Conservation (phyloP, 176 grass and related monocot genomes). For the Lolium rigidum region DNA sequence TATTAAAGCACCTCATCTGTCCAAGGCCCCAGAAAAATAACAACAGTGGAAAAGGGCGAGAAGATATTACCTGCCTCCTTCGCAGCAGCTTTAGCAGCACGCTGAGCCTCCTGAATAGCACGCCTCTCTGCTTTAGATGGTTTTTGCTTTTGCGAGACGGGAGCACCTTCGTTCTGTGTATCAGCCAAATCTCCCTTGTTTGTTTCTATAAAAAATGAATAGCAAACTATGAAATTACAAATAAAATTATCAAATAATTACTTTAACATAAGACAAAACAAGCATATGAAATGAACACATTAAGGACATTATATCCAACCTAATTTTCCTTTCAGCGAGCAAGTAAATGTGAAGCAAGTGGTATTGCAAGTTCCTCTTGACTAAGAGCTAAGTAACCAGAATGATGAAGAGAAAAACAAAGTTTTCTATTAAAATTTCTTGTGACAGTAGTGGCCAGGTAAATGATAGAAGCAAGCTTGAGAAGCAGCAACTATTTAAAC, state of each 20-base stretch:
- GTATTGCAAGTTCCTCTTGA: background rate
- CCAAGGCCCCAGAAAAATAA: background rate
- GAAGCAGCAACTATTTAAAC: conserved; percentile 14
- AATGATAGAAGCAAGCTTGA: conserved; percentile 9
- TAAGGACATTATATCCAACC: background rate
- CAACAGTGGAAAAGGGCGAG: background rate
- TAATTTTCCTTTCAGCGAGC: background rate
- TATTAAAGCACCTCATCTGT: conserved; percentile 1
- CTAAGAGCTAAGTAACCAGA: background rate
- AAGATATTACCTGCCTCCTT: conserved; percentile 61
- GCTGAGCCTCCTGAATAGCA: conserved; percentile 61
- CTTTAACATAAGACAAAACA: conserved; percentile 2
- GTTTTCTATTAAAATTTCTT: background rate
- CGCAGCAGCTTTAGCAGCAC: conserved; percentile 63
- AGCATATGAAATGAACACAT: background rate
- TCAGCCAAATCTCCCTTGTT: conserved; percentile 51
- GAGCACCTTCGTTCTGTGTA: conserved; percentile 38
- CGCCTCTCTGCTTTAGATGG: conserved; percentile 63
- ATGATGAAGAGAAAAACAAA: background rate
- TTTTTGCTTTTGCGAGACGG: conserved; percentile 66
- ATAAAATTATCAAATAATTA: too few species aligned
- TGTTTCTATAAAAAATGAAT: conserved; percentile 67
- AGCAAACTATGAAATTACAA: background rate
- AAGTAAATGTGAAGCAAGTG: background rate
- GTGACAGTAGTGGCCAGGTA: background rate